phyloP scores from a whole-genome alignment of 1,284 basidiomycete species.

The Peniophora sp. region DNA sequence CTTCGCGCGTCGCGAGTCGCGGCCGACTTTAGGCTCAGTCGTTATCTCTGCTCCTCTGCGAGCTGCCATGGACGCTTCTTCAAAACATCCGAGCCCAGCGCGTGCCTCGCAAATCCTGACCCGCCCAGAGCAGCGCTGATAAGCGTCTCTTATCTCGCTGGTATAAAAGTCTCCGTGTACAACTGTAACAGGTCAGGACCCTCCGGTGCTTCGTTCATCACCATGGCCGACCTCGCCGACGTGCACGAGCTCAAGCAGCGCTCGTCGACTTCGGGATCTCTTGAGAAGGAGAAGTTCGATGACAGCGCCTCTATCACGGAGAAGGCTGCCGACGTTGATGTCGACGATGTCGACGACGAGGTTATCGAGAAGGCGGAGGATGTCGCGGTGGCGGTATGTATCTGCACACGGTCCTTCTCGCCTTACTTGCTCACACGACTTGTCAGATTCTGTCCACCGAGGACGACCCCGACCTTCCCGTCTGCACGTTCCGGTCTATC shows the following conservation, averaged over 20 bases:
- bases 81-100: no score
- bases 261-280: background rate
- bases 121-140: no score
- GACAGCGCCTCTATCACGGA: background rate
- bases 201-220: background rate
- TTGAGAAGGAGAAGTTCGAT: background rate
- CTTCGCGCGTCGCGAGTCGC: no score
- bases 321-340: constrained; percentile 21
- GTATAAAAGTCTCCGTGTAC: no score
- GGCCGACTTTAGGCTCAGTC: no score
- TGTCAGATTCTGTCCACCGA: constrained; percentile 38
- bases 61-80: no score
- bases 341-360: constrained; percentile 5
- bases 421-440: background rate
- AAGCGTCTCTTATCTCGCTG: no score
- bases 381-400: constrained; percentile 32
- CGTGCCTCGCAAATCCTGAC: no score
- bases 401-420: background rate
- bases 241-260: background rate
- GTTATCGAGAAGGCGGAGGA: constrained; percentile 37
- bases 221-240: background rate
- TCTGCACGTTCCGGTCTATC: constrained; percentile 50
- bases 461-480: constrained; percentile 49
- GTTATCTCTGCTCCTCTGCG: no score
- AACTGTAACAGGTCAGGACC: no score